These are phyloP conservation scores for Wickerhamomyces queroliae DNA, from an alignment of 805 yeast species.

Conservation along the genomic window DNA sequence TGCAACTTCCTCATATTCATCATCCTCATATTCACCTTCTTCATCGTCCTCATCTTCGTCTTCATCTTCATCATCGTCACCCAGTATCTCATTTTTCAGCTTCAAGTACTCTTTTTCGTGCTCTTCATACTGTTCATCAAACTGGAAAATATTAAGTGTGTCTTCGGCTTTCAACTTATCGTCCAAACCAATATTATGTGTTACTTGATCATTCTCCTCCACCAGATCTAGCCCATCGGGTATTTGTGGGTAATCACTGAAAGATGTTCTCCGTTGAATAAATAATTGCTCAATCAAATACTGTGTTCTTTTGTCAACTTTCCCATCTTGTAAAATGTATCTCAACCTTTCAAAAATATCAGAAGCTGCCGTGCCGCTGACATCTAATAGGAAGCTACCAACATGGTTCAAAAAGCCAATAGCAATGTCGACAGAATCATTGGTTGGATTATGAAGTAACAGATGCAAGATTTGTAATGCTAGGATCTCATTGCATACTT, in stretches of 20 bases:
- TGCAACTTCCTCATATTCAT: slow-evolving; percentile 10
- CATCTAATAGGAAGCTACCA: slow-evolving; percentile 46
- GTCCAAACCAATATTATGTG: slow-evolving; percentile 51
- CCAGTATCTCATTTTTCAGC: slow-evolving; percentile 20
- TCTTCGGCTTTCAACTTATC: slow-evolving; percentile 43
- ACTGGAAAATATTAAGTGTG: slow-evolving; percentile 42
- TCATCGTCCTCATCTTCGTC: slow-evolving; percentile 41
- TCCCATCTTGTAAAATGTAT: slow-evolving; percentile 50
- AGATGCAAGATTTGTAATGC: slow-evolving; percentile 46
- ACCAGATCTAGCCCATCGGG: slow-evolving; percentile 50
- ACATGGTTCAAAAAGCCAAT: slow-evolving; percentile 40
- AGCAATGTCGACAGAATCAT: slow-evolving; percentile 51
- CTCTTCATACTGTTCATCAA: slow-evolving; percentile 44
- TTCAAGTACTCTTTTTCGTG: slow-evolving; percentile 43
- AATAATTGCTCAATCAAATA: slow-evolving; percentile 46
- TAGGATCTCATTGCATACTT: slow-evolving; percentile 50
- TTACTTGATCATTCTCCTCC: slow-evolving; percentile 54
- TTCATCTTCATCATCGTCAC: slow-evolving; percentile 26
- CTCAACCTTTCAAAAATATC: slow-evolving; percentile 57
- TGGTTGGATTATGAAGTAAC: slow-evolving; percentile 41
- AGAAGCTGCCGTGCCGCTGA: slow-evolving; percentile 38
- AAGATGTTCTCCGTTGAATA: slow-evolving; percentile 40
- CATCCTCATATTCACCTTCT: slow-evolving; percentile 29
- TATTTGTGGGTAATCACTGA: slow-evolving; percentile 32
- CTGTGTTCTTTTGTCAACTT: slow-evolving; percentile 36